phyloP scores from a whole-genome alignment of 1,139 yeast genomes.

The Hyphopichia burtonii region DNA sequence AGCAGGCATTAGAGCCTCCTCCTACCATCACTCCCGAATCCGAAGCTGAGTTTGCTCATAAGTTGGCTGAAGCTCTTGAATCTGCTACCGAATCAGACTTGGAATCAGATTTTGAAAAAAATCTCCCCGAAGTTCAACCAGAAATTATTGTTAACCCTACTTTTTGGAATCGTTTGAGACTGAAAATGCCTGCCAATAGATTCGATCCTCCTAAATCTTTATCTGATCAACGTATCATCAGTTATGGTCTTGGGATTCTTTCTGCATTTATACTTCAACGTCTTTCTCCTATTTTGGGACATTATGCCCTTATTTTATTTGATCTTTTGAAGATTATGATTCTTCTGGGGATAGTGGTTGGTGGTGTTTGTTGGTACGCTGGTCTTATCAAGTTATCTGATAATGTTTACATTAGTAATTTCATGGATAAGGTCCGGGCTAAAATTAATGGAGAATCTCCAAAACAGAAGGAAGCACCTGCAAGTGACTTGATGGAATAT shows the following conservation, averaged over 20 bases:
- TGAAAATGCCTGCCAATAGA: background rate
- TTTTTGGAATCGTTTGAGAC: background rate
- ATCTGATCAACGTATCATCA: conserved; percentile 17
- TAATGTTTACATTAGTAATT: conserved; percentile 10
- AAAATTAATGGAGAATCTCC: conserved; percentile 7
- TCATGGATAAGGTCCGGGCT: conserved; percentile 8
- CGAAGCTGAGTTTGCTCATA: background rate
- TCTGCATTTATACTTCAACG: conserved; percentile 19
- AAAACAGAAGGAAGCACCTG: background rate
- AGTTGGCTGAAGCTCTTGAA: background rate
- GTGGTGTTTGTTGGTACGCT: conserved; percentile 29
- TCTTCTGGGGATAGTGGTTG: conserved; percentile 25
- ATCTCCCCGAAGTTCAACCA: background rate
- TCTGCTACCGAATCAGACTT: background rate
- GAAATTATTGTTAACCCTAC: background rate
- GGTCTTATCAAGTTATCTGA: conserved; percentile 29
- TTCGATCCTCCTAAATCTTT: conserved; percentile 1
- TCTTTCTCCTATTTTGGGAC: conserved; percentile 19
- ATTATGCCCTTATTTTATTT: conserved; percentile 19
- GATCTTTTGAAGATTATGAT: conserved; percentile 22
- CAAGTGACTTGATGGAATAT: background rate
- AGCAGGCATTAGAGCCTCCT: background rate
- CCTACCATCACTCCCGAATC: background rate
- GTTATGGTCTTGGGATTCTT: conserved; percentile 31
- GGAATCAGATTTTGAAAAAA: background rate